phyloP scores from a whole-genome alignment of 2,329 filamentous ascomycete species.

The Ophiostoma sp. region DNA sequence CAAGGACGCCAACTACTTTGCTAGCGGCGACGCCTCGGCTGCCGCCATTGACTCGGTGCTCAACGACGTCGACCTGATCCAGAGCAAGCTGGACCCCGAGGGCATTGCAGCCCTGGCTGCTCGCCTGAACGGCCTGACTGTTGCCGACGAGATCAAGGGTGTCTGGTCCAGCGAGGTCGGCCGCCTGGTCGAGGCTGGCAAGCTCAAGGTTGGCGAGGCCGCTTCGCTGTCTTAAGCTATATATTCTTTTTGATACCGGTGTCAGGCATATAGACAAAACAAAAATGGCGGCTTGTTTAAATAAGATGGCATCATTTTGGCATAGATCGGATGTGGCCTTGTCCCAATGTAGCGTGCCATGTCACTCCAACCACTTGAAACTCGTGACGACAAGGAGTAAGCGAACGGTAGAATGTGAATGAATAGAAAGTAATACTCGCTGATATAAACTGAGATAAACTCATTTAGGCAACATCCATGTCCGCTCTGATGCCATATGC shows the following conservation, averaged over 20 bases:
- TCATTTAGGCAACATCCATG: background rate
- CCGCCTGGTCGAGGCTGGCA: constrained; percentile 72
- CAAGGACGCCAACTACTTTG: constrained; percentile 98
- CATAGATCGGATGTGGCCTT: background rate
- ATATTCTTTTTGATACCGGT: background rate
- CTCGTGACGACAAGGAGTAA: background rate
- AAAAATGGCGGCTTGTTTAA: background rate
- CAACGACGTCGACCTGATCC: constrained; percentile 77
- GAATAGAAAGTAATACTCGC: background rate
- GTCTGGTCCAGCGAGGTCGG: constrained; percentile 75
- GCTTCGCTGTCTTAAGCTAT: constrained; percentile 53
- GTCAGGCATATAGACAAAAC: background rate
- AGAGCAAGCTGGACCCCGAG: constrained; percentile 82
- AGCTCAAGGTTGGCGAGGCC: constrained; percentile 76
- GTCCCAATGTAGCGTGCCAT: background rate
- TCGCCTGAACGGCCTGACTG: constrained; percentile 74
- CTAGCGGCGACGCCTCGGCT: constrained; percentile 63
- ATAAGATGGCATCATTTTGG: background rate
- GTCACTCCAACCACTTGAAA: background rate
- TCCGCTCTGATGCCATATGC: background rate
- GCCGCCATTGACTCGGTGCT: constrained; percentile 77
- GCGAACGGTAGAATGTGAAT: background rate
- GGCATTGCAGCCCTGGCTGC: constrained; percentile 78
- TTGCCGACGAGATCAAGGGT: constrained; percentile 76
- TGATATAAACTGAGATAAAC: background rate